A percentile compares a stretch with the other conserved stretches of the same genome.
These are phyloP conservation scores for Irpex sp. DNA, from an alignment of 1,284 basidiomycete species.

Conservation along the genomic window DNA sequence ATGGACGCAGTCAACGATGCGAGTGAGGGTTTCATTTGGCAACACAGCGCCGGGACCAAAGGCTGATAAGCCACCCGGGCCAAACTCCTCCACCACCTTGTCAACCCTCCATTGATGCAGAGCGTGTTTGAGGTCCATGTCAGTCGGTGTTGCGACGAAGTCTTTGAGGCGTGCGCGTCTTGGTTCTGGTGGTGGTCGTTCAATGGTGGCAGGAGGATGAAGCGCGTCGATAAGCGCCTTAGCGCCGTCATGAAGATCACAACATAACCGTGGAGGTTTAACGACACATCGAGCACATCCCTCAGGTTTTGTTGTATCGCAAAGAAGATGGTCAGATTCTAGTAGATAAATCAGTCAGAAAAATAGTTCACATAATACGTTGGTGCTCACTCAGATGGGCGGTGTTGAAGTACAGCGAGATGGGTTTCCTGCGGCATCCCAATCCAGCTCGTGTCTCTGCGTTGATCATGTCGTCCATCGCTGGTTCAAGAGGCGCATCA, in stretches of 20 bases:
- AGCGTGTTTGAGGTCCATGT: not conserved
- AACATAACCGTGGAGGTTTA: not conserved
- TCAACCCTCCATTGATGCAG: slow-evolving; percentile 6
- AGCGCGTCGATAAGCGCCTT: not conserved
- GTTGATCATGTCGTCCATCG: not conserved
- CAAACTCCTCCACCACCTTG: not conserved
- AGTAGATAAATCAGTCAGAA: too few relatives aligned
- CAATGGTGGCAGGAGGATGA: not conserved
- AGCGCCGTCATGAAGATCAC: not conserved
- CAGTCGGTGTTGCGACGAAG: not conserved
- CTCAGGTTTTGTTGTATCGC: not conserved
- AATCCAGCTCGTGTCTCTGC: not conserved
- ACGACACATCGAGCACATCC: not conserved
- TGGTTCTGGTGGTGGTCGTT: not conserved
- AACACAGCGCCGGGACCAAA: slow-evolving; percentile 16
- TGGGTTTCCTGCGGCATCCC: not conserved
- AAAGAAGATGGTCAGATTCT: not conserved
- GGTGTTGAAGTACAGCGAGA: not conserved
- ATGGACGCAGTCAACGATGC: slow-evolving; percentile 21
- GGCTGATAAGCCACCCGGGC: not conserved
- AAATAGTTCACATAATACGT: not conserved
- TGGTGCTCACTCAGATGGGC: not conserved
- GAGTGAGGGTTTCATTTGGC: slow-evolving; percentile 16
- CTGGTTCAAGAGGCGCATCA: not conserved
- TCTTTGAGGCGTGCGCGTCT: not conserved